Conservation (phyloP, 2,329 filamentous ascomycete species). For the Nectriaceae sp. region DNA sequence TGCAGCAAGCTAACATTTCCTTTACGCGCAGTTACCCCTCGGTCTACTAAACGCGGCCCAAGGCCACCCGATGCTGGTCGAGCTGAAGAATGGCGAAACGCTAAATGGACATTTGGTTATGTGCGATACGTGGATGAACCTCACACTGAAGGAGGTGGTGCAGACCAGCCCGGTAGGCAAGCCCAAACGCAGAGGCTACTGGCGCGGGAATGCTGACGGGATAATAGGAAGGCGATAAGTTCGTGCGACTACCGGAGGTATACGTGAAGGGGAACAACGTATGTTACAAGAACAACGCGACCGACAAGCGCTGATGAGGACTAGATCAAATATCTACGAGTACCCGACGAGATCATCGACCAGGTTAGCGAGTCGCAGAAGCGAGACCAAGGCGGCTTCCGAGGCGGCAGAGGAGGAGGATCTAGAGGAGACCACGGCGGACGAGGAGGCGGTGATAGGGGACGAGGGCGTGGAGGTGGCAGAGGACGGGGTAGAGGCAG, state of each 20-base stretch:
- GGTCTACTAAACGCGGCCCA: conserved; percentile 93
- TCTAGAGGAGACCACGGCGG: conserved; percentile 59
- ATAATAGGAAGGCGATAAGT: conserved; percentile 82
- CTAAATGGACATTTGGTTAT: conserved; percentile 94
- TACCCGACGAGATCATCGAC: conserved; percentile 96
- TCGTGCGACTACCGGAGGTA: conserved; percentile 87
- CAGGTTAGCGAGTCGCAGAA: conserved; percentile 91
- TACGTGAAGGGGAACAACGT: conserved; percentile 99
- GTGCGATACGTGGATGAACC: conserved; percentile 99
- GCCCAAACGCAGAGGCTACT: neutral
- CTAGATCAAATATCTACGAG: conserved; percentile 96
- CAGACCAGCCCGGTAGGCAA: conserved; percentile 78
- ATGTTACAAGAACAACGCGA: conserved; percentile 37
- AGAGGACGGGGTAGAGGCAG: conserved; percentile 39
- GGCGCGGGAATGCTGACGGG: conserved; percentile 13
- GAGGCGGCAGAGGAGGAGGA: conserved; percentile 64
- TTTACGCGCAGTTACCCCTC: conserved; percentile 58
- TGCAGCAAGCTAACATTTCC: conserved; percentile 23
- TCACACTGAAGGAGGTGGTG: conserved; percentile 94
- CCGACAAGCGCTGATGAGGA: conserved; percentile 7
- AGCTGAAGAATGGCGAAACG: conserved; percentile 96
- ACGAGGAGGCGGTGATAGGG: conserved; percentile 50
- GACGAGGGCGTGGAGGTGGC: conserved; percentile 42
- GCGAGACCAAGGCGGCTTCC: conserved; percentile 62
- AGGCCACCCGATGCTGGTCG: conserved; percentile 96